A percentile compares a stretch with the other conserved stretches of the same genome.
These are phyloP conservation scores for Dryas octopetala DNA, from an alignment of 306 rosid species.

Conservation along the genomic window DNA sequence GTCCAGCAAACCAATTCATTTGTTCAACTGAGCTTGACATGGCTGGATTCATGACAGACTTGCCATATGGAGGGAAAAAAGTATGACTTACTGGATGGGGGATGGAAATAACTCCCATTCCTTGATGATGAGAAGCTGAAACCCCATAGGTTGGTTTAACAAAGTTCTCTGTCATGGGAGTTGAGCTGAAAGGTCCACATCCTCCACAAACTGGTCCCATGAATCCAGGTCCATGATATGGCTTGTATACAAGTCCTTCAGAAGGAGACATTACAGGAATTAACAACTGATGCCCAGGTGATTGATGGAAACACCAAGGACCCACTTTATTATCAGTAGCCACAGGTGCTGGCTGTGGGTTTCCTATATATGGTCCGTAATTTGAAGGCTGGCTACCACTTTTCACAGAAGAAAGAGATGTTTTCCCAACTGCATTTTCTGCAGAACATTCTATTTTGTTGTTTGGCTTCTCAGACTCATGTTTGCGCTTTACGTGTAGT, in stretches of 20 bases:
- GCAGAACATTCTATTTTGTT: conserved; percentile 77
- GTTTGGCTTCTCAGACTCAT: conserved; percentile 54
- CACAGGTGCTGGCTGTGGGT: conserved; percentile 40
- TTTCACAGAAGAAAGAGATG: conserved; percentile 54
- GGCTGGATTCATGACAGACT: conserved; percentile 52
- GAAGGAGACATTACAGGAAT: conserved; percentile 88
- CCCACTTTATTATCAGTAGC: conserved; percentile 50
- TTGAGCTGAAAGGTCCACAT: conserved; percentile 57
- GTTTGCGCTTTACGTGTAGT: conserved; percentile 48
- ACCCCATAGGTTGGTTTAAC: conserved; percentile 63
- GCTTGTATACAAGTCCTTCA: conserved; percentile 95
- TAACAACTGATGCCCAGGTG: conserved; percentile 82
- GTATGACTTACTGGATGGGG: conserved; percentile 51
- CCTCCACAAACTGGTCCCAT: conserved; percentile 61
- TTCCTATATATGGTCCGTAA: conserved; percentile 46
- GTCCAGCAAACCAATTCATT: conserved; percentile 43
- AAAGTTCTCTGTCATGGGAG: conserved; percentile 46
- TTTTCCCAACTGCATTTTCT: conserved; percentile 81
- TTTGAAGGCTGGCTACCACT: conserved; percentile 55
- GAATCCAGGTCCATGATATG: conserved; percentile 71
- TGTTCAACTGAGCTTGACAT: conserved; percentile 63
- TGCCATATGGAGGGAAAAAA: conserved; percentile 68
- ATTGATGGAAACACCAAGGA: conserved; percentile 70
- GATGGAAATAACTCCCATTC: conserved; percentile 45
- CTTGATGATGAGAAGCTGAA: conserved; percentile 54